Evolutionary conservation across 768 basidiomycete genomes (phyloP), one percentile per base, ranked within the genome.

Genomic region (Pulveroboletus sp.): DNA sequence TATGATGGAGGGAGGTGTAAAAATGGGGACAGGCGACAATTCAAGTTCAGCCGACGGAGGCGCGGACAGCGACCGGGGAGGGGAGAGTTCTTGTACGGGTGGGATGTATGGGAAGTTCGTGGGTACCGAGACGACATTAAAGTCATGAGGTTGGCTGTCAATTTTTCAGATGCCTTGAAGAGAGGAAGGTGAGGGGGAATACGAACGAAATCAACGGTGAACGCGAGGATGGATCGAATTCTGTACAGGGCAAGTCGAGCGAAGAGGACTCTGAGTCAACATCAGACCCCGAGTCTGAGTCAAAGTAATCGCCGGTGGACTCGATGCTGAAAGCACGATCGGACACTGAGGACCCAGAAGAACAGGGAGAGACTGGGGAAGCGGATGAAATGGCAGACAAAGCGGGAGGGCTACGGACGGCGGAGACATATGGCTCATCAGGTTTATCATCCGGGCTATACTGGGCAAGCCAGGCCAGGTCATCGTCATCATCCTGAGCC

Each of bases 391-490:
- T 54, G 30, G 55, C 38, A 17, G 64, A 68, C 46, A 65, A 50
- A 47, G 49, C 35, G 31, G 63, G 52, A 28, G 61, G 59, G 11
- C 52, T 57, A 15, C 45, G 55, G 39, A 45, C 45, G 12, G 50
- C 42, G 31, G 63, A 57, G 8, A 57, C 37, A 45, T 58, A 68
- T 45, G 52, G 60, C 26, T 61, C 58, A 50, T 64, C 59, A 7
- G 51, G 55, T 52, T 69, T 68, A 45, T 68, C 66, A 31, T 70
- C 68, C 28, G 64, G 65, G 18, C 62, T 68, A 44, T 51, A 68
- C 54, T 70, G 66, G 17, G 67, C 68, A 14, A 68, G 66, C 67
- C 67, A 68, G 39, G 66, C 64, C 55, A 65, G 55, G 46, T 69
- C 66, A 36, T 68, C 66, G 21, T 68, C 68, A 10, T 69, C 67